Evolutionary conservation across 257 asterid species (phyloP).

Genomic region (Perilla frutescens): DNA sequence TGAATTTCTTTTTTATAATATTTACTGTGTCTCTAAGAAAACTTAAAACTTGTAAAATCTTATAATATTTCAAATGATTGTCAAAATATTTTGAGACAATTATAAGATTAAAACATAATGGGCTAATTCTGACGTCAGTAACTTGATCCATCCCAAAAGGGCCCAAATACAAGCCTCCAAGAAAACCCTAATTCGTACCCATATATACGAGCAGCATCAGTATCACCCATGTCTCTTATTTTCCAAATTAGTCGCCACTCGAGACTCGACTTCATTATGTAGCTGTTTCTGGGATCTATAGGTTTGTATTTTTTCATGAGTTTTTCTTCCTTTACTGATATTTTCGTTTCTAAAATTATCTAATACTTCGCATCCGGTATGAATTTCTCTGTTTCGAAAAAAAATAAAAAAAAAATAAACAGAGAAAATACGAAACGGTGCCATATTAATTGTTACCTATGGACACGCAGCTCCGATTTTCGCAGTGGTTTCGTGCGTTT

Average conservation of each 20-base stretch:
- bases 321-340: too few species aligned
- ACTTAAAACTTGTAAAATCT: too few species aligned
- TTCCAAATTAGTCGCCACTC: neutral
- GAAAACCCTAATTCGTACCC: too few species aligned
- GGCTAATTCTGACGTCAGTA: too few species aligned
- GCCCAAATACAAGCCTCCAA: too few species aligned
- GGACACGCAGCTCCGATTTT: slow-evolving; percentile 66
- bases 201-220: too few species aligned
- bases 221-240: neutral
- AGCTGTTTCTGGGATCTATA: neutral
- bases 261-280: neutral
- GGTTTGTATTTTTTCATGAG: neutral
- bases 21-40: too few species aligned
- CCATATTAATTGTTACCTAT: slow-evolving; percentile 54
- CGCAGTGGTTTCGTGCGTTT: slow-evolving; percentile 61
- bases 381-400: slow-evolving; percentile 45
- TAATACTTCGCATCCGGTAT: slow-evolving; percentile 43
- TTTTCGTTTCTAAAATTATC: neutral
- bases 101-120: too few species aligned
- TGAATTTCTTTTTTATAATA: too few species aligned
- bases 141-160: too few species aligned
- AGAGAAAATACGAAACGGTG: slow-evolving; percentile 53
- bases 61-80: too few species aligned
- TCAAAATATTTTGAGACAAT: too few species aligned
- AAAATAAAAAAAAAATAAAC: neutral